Evolutionary conservation across 257 asterid species (phyloP).

Genomic region (Lycium barbarum): DNA sequence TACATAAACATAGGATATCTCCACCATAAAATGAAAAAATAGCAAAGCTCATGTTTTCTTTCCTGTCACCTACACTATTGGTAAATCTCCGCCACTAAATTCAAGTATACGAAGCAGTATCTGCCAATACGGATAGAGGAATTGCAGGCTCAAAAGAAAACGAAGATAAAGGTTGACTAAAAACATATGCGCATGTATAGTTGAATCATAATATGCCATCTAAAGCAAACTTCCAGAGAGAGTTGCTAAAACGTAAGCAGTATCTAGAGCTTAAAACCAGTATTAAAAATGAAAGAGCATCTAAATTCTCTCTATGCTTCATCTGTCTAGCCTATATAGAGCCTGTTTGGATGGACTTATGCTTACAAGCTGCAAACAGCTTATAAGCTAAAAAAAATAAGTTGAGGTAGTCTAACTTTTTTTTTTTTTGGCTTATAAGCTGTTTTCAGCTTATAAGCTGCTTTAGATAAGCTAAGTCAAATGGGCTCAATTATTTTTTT

Average conservation of each 20-base stretch:
- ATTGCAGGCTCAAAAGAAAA: background rate
- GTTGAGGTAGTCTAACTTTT: too few relatives aligned
- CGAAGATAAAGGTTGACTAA: background rate
- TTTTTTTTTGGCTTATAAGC: too few relatives aligned
- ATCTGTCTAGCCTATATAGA: background rate
- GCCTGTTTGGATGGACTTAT: too few relatives aligned
- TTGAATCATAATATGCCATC: background rate
- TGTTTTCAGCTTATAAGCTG: too few relatives aligned
- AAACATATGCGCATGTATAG: background rate
- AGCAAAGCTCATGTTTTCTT: background rate
- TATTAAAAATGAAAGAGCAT: background rate
- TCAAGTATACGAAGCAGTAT: background rate
- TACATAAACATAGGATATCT: background rate
- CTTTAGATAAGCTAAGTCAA: too few relatives aligned
- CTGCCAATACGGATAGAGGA: background rate
- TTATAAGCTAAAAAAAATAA: too few relatives aligned
- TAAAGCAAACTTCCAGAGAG: background rate
- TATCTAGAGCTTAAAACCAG: background rate
- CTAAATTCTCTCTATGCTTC: background rate
- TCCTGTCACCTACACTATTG: background rate
- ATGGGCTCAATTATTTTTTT: too few relatives aligned
- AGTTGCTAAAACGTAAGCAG: background rate
- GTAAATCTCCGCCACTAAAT: background rate
- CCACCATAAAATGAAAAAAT: background rate
- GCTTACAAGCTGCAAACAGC: too few relatives aligned